Evolutionary conservation across 768 basidiomycete species (phyloP).

Genomic region (Lentinula boryana): DNA sequence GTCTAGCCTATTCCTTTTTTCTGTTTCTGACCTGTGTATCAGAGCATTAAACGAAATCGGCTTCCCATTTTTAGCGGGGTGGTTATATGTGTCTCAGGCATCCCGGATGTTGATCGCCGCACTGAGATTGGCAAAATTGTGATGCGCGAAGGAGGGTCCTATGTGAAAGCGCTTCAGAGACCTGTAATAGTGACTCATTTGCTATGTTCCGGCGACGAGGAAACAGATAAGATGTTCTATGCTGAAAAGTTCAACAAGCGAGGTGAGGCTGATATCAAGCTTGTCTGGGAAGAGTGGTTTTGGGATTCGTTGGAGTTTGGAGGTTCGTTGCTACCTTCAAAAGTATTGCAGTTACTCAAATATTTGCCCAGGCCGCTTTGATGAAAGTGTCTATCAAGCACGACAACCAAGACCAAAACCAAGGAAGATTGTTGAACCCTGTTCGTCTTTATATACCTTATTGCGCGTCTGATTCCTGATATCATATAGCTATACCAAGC

Average conservation of each 20-base stretch:
- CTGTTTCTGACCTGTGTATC: neutral
- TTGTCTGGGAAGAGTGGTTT: slow-evolving; percentile 97
- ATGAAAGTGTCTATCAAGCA: slow-evolving; percentile 56
- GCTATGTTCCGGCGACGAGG: slow-evolving; percentile 61
- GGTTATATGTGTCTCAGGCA: slow-evolving; percentile 69
- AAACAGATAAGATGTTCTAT: slow-evolving; percentile 74
- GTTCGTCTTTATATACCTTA: neutral
- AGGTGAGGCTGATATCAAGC: slow-evolving; percentile 65
- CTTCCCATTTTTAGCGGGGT: slow-evolving; percentile 72
- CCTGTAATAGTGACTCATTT: slow-evolving; percentile 83
- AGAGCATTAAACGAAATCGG: slow-evolving; percentile 58
- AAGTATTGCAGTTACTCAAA: neutral
- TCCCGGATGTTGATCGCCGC: slow-evolving; percentile 55
- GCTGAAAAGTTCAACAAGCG: slow-evolving; percentile 67
- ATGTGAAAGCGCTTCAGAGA: slow-evolving; percentile 70
- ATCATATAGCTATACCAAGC: neutral
- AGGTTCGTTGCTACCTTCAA: slow-evolving; percentile 26
- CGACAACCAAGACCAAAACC: slow-evolving; percentile 55
- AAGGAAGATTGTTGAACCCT: slow-evolving; percentile 25
- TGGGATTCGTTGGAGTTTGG: slow-evolving; percentile 85
- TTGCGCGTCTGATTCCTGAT: neutral
- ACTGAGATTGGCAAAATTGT: slow-evolving; percentile 60
- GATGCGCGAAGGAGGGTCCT: slow-evolving; percentile 55
- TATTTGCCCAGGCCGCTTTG: slow-evolving; percentile 47
- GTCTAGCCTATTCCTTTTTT: neutral